A percentile compares a stretch with the other conserved stretches of the same genome.
Conservation (phyloP, 73 alveolate genomes). For the Symbiodinium natans region DNA sequence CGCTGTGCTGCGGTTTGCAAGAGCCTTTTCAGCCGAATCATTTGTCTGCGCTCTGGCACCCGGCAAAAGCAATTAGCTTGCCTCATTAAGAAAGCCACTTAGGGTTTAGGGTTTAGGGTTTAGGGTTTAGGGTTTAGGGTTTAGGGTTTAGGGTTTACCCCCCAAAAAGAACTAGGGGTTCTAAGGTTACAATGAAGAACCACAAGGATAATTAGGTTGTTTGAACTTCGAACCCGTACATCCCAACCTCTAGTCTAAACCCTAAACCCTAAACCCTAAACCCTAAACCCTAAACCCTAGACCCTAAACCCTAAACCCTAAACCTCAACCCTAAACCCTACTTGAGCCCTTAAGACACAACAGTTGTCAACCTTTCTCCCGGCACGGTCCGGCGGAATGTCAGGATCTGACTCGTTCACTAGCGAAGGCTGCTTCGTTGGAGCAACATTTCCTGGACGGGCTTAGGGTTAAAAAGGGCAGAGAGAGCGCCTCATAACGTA, state of each 20-base stretch:
- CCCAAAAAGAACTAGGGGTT: no score
- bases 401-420: not conserved
- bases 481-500: no score
- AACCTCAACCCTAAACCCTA: not conserved
- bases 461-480: not conserved
- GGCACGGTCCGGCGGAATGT: not conserved
- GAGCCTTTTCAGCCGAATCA: not conserved
- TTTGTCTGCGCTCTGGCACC: no score
- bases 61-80: no score
- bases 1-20: not conserved
- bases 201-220: not conserved
- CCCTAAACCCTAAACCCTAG: not conserved
- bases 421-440: not conserved
- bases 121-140: not conserved
- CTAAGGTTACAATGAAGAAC: not conserved
- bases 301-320: not conserved
- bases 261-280: no score
- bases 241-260: not conserved
- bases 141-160: no score
- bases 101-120: not conserved
- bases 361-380: no score
- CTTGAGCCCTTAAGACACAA: no score
- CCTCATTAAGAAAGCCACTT: no score
- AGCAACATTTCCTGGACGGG: not conserved
- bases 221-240: not conserved